These are phyloP conservation scores for Biscogniauxia sp. DNA, from an alignment of 2,329 filamentous ascomycete genomes.

Conservation along the genomic window DNA sequence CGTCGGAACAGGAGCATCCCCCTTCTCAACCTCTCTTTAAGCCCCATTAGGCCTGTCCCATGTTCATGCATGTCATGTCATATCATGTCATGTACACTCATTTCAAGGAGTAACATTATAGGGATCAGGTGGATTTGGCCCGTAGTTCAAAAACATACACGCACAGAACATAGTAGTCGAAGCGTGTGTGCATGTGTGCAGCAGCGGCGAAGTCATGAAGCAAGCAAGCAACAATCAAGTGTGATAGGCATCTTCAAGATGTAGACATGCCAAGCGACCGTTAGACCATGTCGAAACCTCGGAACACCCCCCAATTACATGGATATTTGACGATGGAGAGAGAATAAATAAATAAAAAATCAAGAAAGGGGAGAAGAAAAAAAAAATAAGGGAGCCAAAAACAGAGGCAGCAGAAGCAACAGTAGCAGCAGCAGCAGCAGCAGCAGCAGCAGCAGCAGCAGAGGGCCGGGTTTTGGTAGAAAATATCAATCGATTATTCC, in stretches of 20 bases:
- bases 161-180: background rate
- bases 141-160: background rate
- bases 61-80: too few species aligned
- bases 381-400: conserved; percentile 17
- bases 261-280: background rate
- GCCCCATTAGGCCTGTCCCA: too few species aligned
- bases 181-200: background rate
- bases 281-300: background rate
- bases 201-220: background rate
- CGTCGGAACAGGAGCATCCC: background rate
- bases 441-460: conserved; percentile 8
- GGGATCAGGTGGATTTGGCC: background rate
- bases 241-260: background rate
- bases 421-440: too few species aligned
- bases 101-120: background rate
- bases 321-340: conserved; percentile 1
- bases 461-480: conserved; percentile 24
- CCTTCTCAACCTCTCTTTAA: background rate
- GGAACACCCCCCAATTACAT: background rate
- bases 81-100: background rate
- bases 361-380: conserved; percentile 7
- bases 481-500: conserved; percentile 24
- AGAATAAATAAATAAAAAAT: conserved; percentile 13
- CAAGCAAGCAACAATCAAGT: background rate
- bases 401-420: conserved; percentile 14